These are phyloP conservation scores for Sordariomycetes sp. DNA, from an alignment of 2,329 filamentous ascomycete genomes.

Conservation along the genomic window DNA sequence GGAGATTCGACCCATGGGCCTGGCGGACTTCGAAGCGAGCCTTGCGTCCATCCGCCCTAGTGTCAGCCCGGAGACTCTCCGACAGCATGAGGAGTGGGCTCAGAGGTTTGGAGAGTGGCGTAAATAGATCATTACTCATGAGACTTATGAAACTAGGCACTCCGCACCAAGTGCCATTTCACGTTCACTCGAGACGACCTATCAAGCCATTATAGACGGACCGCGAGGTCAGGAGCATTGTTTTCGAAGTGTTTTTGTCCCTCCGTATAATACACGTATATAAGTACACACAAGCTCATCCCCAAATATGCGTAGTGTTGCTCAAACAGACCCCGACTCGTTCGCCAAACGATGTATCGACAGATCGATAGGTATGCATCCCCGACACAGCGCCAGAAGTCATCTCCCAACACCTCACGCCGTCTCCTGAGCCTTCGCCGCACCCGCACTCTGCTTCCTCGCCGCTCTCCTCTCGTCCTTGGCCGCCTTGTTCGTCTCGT, in stretches of 20 bases:
- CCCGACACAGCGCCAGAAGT: neutral
- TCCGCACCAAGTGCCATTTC: neutral
- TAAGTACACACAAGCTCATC: neutral
- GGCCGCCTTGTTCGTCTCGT: slow-evolving; percentile 40
- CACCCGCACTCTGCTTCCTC: slow-evolving; percentile 11
- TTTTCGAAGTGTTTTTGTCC: neutral
- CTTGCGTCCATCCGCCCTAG: slow-evolving; percentile 78
- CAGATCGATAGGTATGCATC: neutral
- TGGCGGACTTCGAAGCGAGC: slow-evolving; percentile 77
- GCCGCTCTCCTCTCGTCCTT: slow-evolving; percentile 45
- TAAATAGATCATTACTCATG: slow-evolving; percentile 37
- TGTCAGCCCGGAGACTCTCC: slow-evolving; percentile 74
- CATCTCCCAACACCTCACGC: neutral
- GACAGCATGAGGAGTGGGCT: slow-evolving; percentile 91
- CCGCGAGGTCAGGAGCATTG: neutral
- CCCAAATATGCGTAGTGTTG: neutral
- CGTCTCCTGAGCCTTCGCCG: neutral
- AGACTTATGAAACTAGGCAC: neutral
- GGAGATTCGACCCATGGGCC: slow-evolving; percentile 76
- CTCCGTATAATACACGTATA: neutral
- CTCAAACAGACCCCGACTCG: neutral
- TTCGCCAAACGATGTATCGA: neutral
- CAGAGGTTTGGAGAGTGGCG: slow-evolving; percentile 86
- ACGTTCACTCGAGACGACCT: neutral
- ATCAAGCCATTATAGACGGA: neutral